Conservation (phyloP, 768 basidiomycete species). For the Hortiboletus flavorubellus region DNA sequence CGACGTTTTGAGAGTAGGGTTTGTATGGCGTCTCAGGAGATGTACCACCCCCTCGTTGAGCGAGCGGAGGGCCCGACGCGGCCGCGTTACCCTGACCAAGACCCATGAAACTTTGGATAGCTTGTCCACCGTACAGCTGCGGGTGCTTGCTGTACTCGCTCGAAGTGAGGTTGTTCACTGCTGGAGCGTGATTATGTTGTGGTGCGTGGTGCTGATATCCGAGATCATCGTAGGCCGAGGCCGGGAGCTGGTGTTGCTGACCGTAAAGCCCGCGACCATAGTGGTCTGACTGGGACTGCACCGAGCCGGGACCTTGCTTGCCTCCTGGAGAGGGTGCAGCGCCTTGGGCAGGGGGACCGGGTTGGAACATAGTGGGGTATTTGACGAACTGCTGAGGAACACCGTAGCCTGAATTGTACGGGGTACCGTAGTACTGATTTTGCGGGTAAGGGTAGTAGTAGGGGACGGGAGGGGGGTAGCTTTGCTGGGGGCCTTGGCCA, state of each 20-base stretch:
- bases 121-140: slow-evolving; percentile 47
- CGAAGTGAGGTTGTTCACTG: slow-evolving; percentile 37
- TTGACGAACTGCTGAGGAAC: slow-evolving; percentile 71
- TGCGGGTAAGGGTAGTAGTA: slow-evolving; percentile 71
- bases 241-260: slow-evolving; percentile 50
- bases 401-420: slow-evolving; percentile 57
- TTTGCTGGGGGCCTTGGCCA: slow-evolving; percentile 63
- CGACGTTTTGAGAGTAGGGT: slow-evolving; percentile 54
- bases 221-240: slow-evolving; percentile 48
- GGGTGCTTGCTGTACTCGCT: slow-evolving; percentile 45
- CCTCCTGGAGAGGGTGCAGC: slow-evolving; percentile 60
- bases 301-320: slow-evolving; percentile 61
- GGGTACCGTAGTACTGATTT: slow-evolving; percentile 72
- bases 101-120: slow-evolving; percentile 71
- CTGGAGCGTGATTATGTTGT: slow-evolving; percentile 53
- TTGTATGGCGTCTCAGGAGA: slow-evolving; percentile 78
- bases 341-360: slow-evolving; percentile 65
- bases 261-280: slow-evolving; percentile 65
- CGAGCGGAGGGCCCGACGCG: slow-evolving; percentile 45
- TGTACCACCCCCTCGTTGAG: slow-evolving; percentile 43
- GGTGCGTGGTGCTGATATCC: slow-evolving; percentile 53
- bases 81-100: slow-evolving; percentile 44
- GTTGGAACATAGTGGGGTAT: slow-evolving; percentile 74
- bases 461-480: slow-evolving; percentile 56
- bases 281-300: slow-evolving; percentile 52